Base-by-base conservation (phyloP, 441 rosid species). In the Gossypium davidsonii region DNA sequence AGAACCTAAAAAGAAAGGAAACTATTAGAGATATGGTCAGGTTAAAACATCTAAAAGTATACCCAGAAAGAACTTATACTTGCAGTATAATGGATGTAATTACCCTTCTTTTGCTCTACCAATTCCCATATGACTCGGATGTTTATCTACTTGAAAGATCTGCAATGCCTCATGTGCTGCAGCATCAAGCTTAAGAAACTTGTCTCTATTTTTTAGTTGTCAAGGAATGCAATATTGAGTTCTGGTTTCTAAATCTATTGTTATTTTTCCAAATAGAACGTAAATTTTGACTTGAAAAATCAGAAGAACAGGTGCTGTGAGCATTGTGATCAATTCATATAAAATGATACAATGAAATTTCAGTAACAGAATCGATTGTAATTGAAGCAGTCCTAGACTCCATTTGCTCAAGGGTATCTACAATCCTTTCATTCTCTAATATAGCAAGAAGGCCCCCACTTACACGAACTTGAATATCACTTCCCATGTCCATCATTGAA, bases 41-140 rank as follows among this genome's bases (percentile, higher is more conserved):
- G 55, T 23, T 64, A 68, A 79, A 74, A 63, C 76, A 52, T 80
- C 65, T 37, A 57, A 49, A 49, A 48, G 70, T 11, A 75, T 21
- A 31, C 71, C 59, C 23, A 55, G 20, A 10, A 39, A 31, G 15
- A 72, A 60, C 67, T 58, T 12, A 4, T 65, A 57, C 20, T 74
- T 65, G 61, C 62, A 44, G 6, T 75, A 53, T 57, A 56, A 63
- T 15, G 42, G 15, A 25, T 53, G 15, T 42, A 49, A 37, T 77
- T 88, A 95, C 99, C 99, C 99, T 88, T 95, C 98, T 80, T 95
- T 95, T 79, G 97, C 96, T 86, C 99, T 83, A 66, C 99, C 99
- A 76, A 95, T 95, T 76, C 98, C 99, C 97, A 95, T 93, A 82
- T 93, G 96, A 84, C 99, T 95, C 77, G 99, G 98, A 86, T 95